Base-by-base conservation (phyloP, 495 filamentous ascomycete species). In the Tuber brumale region DNA sequence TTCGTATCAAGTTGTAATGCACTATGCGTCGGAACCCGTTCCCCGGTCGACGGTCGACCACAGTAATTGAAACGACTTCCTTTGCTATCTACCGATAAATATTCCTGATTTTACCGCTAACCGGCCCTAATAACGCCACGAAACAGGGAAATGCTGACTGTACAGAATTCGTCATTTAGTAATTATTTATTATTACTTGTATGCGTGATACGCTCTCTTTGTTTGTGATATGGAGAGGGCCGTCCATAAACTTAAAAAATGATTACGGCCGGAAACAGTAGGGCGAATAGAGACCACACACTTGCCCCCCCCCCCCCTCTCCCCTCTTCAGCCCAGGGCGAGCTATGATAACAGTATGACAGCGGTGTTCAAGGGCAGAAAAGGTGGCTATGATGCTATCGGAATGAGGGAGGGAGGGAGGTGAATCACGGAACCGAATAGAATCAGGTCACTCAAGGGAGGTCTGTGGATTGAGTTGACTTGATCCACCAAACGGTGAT, bases 21-120 rank as follows among this genome's bases (percentile, higher is more conserved):
- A 71, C 48, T 73, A 61, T 80, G 73, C 73, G 77, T 73, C 78
- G 78, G 76, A 72, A 79, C 78, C 78, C 77, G 77, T 80, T 46
- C 57, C 27, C 76, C 77, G 77, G 78, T 69, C 70, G 78, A 75
- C 77, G 77, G 78, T 69, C 73, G 78, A 75, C 78, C 44, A 80
- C 78, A 80, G 77, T 41, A 66, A 75, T 80, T 70, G 78, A 79
- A 80, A 80, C 78, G 31, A 37, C 71, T 76, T 46, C 43, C 73
- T 73, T 78, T 78, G 72, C 66, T 35, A 70, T 43, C 46, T 66
- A 46, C 76, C 72, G 76, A 75, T 27, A 74, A 69, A 76, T 77
- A 79, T 79, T 70, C 57, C 2, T 72, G 66, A 72, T 80, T 73
- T 48, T 71, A 46, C 73, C 70, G 42, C 75, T 69, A 76, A 46